Evolutionary conservation across 2,329 filamentous ascomycete genomes (phyloP).

Genomic region (Aspergillus niger): DNA sequence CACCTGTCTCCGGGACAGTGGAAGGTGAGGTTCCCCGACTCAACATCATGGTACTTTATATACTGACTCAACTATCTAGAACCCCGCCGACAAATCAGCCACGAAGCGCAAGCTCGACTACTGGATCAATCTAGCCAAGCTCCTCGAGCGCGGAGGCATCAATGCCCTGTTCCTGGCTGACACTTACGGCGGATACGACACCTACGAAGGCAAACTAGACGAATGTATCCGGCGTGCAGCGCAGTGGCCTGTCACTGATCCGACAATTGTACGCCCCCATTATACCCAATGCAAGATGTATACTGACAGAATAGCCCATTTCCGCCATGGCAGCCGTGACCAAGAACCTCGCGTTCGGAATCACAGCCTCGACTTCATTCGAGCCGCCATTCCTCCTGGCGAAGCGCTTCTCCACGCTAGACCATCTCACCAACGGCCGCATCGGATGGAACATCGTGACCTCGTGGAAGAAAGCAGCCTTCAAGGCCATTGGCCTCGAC

Average conservation of each 20-base stretch:
- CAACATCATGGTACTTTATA: too few species aligned
- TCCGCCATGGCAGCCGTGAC: constrained; percentile 68
- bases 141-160: constrained; percentile 63
- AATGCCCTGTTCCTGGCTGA: constrained; percentile 68
- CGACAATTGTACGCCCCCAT: constrained; percentile 55
- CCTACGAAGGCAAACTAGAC: constrained; percentile 61
- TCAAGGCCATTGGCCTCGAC: constrained; percentile 63
- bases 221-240: constrained; percentile 63
- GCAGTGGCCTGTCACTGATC: constrained; percentile 67
- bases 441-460: constrained; percentile 71
- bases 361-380: constrained; percentile 65
- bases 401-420: constrained; percentile 63
- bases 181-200: constrained; percentile 66
- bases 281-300: neutral
- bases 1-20: constrained; percentile 68
- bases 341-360: constrained; percentile 63
- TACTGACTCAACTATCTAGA: constrained; percentile 40
- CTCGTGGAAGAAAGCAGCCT: constrained; percentile 63
- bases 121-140: constrained; percentile 65
- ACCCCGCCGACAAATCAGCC: constrained; percentile 62
- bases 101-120: constrained; percentile 63
- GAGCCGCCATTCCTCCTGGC: constrained; percentile 64
- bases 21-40: constrained; percentile 51
- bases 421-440: constrained; percentile 63
- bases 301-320: constrained; percentile 51